Percentiles rank a stretch among this genome's conserved stretches.
phyloP scores from a whole-genome alignment of 176 grass and related monocot species.

The Thalia dealbata region DNA sequence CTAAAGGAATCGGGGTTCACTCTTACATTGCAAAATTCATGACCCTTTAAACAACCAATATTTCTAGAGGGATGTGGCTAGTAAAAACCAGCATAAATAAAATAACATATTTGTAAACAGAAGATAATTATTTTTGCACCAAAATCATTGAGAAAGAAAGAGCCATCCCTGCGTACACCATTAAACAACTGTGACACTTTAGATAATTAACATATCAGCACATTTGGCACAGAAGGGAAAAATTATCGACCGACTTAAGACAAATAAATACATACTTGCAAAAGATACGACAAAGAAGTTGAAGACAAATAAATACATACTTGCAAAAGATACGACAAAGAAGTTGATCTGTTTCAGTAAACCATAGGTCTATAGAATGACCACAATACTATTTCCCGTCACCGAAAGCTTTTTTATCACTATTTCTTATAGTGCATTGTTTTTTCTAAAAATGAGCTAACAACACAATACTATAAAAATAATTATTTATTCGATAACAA shows the following conservation, averaged over 20 bases:
- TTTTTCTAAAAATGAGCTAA: no score
- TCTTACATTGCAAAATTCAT: constrained; percentile 6
- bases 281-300: constrained; percentile 8
- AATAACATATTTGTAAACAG: constrained; percentile 4
- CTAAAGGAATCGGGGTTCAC: background rate
- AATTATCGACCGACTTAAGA: background rate
- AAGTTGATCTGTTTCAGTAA: constrained; percentile 3
- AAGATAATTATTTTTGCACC: constrained; percentile 10
- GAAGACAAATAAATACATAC: background rate
- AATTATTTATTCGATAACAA: no score
- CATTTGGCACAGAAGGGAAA: background rate
- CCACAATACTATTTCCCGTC: background rate
- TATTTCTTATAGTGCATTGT: no score
- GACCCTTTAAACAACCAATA: constrained; percentile 13
- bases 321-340: no score
- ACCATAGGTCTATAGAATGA: background rate
- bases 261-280: constrained; percentile 7
- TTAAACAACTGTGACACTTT: background rate
- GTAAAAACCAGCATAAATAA: background rate
- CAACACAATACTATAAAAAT: no score
- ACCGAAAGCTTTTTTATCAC: no score
- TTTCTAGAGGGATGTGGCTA: background rate
- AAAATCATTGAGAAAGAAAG: background rate
- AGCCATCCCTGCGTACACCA: background rate
- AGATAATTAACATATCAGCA: background rate